Conservation (phyloP, 164 flowering plant species). For the Aristolochia californica region DNA sequence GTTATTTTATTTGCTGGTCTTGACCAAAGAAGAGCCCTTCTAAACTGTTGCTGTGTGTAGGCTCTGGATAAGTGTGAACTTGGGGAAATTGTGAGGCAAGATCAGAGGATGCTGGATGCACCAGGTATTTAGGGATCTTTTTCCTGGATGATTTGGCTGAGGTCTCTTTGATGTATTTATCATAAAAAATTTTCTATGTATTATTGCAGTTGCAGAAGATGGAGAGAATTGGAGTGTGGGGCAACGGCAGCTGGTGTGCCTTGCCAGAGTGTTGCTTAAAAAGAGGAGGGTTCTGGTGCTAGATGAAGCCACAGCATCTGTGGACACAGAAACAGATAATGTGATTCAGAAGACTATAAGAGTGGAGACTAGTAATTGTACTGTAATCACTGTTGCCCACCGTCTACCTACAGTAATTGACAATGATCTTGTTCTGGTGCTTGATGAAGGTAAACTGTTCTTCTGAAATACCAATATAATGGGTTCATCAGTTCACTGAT, state of each 20-base stretch:
- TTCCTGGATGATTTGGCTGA: neutral
- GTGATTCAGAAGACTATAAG: slow-evolving; percentile 60
- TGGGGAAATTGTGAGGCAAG: slow-evolving; percentile 40
- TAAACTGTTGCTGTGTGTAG: slow-evolving; percentile 11
- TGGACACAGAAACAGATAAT: slow-evolving; percentile 75
- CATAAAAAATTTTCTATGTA: neutral
- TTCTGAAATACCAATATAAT: neutral
- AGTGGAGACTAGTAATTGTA: slow-evolving; percentile 50
- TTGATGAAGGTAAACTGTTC: slow-evolving; percentile 48
- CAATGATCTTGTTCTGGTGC: slow-evolving; percentile 69
- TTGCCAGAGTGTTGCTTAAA: slow-evolving; percentile 62
- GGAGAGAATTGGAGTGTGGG: slow-evolving; percentile 92
- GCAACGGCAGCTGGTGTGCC: slow-evolving; percentile 75
- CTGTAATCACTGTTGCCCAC: slow-evolving; percentile 81
- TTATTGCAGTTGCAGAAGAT: slow-evolving; percentile 61
- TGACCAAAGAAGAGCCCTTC: neutral
- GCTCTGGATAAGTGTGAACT: slow-evolving; percentile 58
- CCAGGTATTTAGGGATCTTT: slow-evolving; percentile 31
- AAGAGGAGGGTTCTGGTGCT: slow-evolving; percentile 57
- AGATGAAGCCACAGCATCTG: slow-evolving; percentile 88
- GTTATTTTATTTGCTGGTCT: neutral
- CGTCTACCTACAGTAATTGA: slow-evolving; percentile 72
- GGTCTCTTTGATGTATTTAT: neutral
- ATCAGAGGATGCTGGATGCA: slow-evolving; percentile 57
- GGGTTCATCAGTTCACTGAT: no score